Percentiles rank a stretch among this genome's conserved stretches.
These are phyloP conservation scores for Suillus cothurnatus DNA, from an alignment of 768 basidiomycete genomes.

Conservation along the genomic window DNA sequence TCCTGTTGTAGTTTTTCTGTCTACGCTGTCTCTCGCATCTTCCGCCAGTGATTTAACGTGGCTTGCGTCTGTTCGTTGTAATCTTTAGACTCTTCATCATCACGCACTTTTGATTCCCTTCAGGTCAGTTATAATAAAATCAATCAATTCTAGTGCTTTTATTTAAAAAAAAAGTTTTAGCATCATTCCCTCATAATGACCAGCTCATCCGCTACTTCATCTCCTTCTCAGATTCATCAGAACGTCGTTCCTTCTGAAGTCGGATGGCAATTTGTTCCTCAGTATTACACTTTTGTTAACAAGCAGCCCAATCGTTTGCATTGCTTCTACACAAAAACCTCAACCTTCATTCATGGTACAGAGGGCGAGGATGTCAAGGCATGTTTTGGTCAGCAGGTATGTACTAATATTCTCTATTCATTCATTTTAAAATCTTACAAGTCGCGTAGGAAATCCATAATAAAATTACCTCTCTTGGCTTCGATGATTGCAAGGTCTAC, in stretches of 20 bases:
- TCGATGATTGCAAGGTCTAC: constrained; percentile 97
- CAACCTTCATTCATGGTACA: constrained; percentile 95
- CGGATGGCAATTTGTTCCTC: constrained; percentile 99
- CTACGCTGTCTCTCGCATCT: constrained; percentile 28
- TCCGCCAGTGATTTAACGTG: constrained; percentile 16
- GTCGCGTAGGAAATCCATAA: constrained; percentile 87
- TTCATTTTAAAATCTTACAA: constrained; percentile 7
- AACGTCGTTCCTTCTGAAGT: constrained; percentile 90
- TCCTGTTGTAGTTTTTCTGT: constrained; percentile 22
- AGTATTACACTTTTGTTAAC: constrained; percentile 99
- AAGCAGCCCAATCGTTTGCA: constrained; percentile 96
- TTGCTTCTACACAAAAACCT: constrained; percentile 98
- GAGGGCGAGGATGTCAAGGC: constrained; percentile 94
- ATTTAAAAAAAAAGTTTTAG: constrained; percentile 13
- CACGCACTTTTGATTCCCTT: constrained; percentile 39
- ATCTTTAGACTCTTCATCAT: constrained; percentile 39
- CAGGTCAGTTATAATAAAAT: constrained; percentile 21
- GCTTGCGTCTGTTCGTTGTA: constrained; percentile 33
- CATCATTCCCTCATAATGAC: constrained; percentile 39
- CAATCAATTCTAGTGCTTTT: neutral
- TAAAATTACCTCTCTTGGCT: constrained; percentile 92
- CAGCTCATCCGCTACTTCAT: constrained; percentile 35
- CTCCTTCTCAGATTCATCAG: constrained; percentile 50
- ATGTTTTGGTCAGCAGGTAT: constrained; percentile 91
- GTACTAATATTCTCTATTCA: constrained; percentile 13